A percentile compares a stretch with the other conserved stretches of the same genome.
Evolutionary conservation across 768 basidiomycete genomes (phyloP).

Genomic region (Sporobolomyces roseus): DNA sequence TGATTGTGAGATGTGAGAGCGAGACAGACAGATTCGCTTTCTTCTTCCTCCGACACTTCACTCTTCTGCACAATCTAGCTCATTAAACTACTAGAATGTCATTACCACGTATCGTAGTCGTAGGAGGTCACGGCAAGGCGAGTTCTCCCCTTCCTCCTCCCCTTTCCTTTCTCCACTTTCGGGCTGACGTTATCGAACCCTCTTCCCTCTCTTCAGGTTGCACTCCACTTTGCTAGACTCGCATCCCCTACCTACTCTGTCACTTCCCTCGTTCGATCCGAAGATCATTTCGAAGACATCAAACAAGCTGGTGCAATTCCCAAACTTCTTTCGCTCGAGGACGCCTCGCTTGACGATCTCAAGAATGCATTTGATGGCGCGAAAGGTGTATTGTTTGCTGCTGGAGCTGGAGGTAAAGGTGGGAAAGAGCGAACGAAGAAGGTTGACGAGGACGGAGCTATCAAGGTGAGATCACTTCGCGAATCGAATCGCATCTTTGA

Average conservation of each 20-base stretch:
- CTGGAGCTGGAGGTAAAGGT: slow-evolving; percentile 61
- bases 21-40: not conserved
- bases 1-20: too few species aligned
- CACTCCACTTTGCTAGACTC: slow-evolving; percentile 55
- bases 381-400: slow-evolving; percentile 52
- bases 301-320: slow-evolving; percentile 53
- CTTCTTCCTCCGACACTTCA: not conserved
- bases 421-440: slow-evolving; percentile 54
- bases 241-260: slow-evolving; percentile 53
- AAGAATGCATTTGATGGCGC: slow-evolving; percentile 52
- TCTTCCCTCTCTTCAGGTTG: slow-evolving; percentile 48
- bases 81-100: too few species aligned
- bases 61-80: not conserved
- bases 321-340: slow-evolving; percentile 60
- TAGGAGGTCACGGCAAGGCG: slow-evolving; percentile 41
- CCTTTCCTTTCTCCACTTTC: not conserved
- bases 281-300: slow-evolving; percentile 56
- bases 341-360: slow-evolving; percentile 54
- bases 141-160: not conserved
- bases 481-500: too few species aligned
- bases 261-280: slow-evolving; percentile 59
- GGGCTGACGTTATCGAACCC: slow-evolving; percentile 32
- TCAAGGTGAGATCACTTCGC: too few species aligned
- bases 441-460: slow-evolving; percentile 61
- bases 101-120: slow-evolving; percentile 34